Conservation (phyloP, 208 protist species). For the Angomonas desouzai region DNA sequence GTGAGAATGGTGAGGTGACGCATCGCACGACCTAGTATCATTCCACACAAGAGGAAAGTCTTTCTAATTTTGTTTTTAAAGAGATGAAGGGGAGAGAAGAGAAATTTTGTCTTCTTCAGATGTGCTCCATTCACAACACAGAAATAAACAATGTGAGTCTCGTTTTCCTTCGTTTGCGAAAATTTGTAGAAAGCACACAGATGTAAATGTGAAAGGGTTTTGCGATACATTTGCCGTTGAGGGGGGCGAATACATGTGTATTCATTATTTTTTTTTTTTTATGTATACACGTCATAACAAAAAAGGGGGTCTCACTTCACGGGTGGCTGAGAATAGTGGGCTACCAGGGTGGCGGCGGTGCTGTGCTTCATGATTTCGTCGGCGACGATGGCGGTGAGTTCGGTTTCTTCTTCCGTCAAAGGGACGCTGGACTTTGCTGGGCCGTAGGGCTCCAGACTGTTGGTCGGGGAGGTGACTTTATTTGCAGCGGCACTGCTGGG, state of each 20-base stretch:
- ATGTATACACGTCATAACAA: not conserved
- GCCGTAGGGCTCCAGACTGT: slow-evolving; percentile 3
- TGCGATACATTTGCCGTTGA: too few relatives aligned
- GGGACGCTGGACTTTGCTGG: not conserved
- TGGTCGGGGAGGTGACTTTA: not conserved
- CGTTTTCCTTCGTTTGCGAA: too few relatives aligned
- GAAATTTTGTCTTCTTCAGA: slow-evolving; percentile 24
- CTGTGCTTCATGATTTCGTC: slow-evolving; percentile 4
- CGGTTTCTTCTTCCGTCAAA: not conserved
- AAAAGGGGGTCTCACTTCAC: not conserved
- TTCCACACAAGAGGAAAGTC: not conserved
- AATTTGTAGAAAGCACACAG: not conserved
- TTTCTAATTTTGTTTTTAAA: not conserved
- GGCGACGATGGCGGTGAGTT: slow-evolving; percentile 6
- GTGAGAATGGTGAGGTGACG: slow-evolving; percentile 59
- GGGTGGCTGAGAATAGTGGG: not conserved
- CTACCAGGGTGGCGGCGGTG: not conserved
- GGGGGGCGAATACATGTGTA: not conserved
- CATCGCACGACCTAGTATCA: not conserved
- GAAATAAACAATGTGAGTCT: too few relatives aligned
- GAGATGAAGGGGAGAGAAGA: slow-evolving; percentile 7
- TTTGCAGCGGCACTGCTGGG: not conserved
- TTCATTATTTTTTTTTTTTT: slow-evolving; percentile 5
- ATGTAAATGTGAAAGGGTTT: too few relatives aligned
- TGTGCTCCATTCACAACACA: not conserved